These are phyloP conservation scores for Phlegmacium glaucopus DNA, from an alignment of 768 basidiomycete genomes.

Conservation along the genomic window DNA sequence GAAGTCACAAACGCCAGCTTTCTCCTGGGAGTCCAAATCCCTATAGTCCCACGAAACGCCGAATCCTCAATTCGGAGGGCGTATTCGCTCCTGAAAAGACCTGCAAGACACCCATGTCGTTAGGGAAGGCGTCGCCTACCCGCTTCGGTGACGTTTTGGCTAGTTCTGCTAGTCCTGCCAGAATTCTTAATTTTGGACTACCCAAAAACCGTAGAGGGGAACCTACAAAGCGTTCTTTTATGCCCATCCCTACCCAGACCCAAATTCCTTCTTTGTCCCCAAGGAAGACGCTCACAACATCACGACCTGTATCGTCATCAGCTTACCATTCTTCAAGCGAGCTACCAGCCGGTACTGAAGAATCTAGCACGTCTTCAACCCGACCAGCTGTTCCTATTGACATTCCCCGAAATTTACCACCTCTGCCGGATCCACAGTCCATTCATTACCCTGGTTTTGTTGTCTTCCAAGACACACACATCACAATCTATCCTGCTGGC, in stretches of 20 bases:
- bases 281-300: slow-evolving; percentile 21
- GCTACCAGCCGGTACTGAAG: background rate
- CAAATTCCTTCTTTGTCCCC: slow-evolving; percentile 14
- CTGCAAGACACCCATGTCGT: slow-evolving; percentile 31
- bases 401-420: slow-evolving; percentile 36
- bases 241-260: slow-evolving; percentile 17
- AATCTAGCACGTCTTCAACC: slow-evolving; percentile 10
- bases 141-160: slow-evolving; percentile 42
- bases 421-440: slow-evolving; percentile 47
- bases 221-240: slow-evolving; percentile 17
- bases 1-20: slow-evolving; percentile 55
- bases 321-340: too few species aligned
- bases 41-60: slow-evolving; percentile 66
- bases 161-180: slow-evolving; percentile 38
- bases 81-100: slow-evolving; percentile 36
- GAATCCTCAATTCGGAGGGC: slow-evolving; percentile 57
- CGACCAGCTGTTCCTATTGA: slow-evolving; percentile 17
- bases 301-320: background rate
- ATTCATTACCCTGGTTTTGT: slow-evolving; percentile 68
- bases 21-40: slow-evolving; percentile 49
- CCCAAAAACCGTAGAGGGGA: slow-evolving; percentile 27
- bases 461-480: slow-evolving; percentile 49
- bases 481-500: slow-evolving; percentile 15
- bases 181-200: slow-evolving; percentile 50
- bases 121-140: slow-evolving; percentile 32